These are phyloP conservation scores for Vachellia collinsii DNA, from an alignment of 306 rosid genomes.

Conservation along the genomic window DNA sequence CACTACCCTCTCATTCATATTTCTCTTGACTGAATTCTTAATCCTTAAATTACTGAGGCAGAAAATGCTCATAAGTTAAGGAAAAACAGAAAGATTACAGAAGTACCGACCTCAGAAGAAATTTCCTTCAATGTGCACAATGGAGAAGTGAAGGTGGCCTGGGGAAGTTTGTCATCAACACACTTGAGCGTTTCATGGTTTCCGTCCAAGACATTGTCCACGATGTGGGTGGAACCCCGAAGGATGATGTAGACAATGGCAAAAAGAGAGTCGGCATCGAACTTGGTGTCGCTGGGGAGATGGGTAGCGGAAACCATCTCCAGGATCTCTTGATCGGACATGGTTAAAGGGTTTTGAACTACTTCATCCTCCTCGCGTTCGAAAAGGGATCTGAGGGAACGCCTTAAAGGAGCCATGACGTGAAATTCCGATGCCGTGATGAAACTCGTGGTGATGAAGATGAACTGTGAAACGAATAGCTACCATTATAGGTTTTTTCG, in stretches of 20 bases:
- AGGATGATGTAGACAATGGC: constrained; percentile 34
- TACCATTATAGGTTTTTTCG: neutral
- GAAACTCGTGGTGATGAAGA: neutral
- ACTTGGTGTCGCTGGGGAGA: constrained; percentile 29
- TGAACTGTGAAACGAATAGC: neutral
- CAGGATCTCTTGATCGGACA: constrained; percentile 33
- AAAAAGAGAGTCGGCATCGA: constrained; percentile 43
- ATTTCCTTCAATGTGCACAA: constrained; percentile 35
- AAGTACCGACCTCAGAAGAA: constrained; percentile 25
- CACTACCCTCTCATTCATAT: too few species aligned
- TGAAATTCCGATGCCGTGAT: neutral
- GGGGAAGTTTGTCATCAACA: constrained; percentile 26
- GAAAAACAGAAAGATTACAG: neutral
- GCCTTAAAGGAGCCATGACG: neutral
- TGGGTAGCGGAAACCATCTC: constrained; percentile 38
- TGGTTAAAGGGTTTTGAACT: constrained; percentile 27
- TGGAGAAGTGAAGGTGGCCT: constrained; percentile 27
- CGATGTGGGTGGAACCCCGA: constrained; percentile 37
- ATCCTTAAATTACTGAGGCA: too few species aligned
- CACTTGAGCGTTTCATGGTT: constrained; percentile 2
- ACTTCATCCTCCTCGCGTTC: neutral
- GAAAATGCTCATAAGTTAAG: neutral
- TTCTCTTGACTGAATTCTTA: too few species aligned
- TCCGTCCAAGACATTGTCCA: constrained; percentile 45
- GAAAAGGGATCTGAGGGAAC: neutral